Percentiles rank a stretch among this genome's conserved stretches.
Evolutionary conservation across 2,329 filamentous ascomycete genomes (phyloP).

Genomic region (Colletotrichum sp.): DNA sequence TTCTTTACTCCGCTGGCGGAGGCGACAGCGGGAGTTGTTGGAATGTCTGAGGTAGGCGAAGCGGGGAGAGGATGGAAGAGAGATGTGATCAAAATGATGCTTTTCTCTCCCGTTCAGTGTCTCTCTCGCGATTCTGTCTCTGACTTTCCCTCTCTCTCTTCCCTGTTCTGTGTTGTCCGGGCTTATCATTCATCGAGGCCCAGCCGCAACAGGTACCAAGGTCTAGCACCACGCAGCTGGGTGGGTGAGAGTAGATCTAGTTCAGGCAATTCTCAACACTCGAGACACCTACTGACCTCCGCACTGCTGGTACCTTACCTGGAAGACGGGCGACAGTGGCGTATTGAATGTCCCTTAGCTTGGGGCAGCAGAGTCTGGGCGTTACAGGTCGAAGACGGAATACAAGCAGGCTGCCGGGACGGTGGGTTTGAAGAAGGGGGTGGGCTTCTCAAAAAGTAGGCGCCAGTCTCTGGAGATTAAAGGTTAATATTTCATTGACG

Average conservation of each 20-base stretch:
- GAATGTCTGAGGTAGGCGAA: constrained; percentile 8
- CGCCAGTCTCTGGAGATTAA: constrained; percentile 14
- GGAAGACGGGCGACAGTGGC: constrained; percentile 4
- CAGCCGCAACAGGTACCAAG: constrained; percentile 2
- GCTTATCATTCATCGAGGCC: not conserved
- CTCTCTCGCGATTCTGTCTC: not conserved
- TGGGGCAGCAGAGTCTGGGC: constrained; percentile 15
- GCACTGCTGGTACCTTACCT: not conserved
- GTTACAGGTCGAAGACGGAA: constrained; percentile 13
- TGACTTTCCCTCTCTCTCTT: not conserved
- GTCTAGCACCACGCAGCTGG: not conserved
- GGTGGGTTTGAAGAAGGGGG: constrained; percentile 15
- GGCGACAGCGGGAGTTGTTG: not conserved
- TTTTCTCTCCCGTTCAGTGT: constrained; percentile 14
- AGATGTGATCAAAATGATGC: constrained; percentile 14
- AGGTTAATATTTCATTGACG: constrained; percentile 11
- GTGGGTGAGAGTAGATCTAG: not conserved
- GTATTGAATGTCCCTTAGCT: constrained; percentile 9
- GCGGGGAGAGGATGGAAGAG: constrained; percentile 3
- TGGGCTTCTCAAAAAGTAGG: constrained; percentile 9
- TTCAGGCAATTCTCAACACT: not conserved
- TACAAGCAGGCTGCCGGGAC: constrained; percentile 19
- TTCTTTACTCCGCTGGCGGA: not conserved
- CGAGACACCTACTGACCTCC: not conserved
- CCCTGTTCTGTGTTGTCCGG: not conserved